Evolutionary conservation across 345 rosid genomes (phyloP), one percentile per base, ranked within the genome.

Genomic region (Acer campestre): DNA sequence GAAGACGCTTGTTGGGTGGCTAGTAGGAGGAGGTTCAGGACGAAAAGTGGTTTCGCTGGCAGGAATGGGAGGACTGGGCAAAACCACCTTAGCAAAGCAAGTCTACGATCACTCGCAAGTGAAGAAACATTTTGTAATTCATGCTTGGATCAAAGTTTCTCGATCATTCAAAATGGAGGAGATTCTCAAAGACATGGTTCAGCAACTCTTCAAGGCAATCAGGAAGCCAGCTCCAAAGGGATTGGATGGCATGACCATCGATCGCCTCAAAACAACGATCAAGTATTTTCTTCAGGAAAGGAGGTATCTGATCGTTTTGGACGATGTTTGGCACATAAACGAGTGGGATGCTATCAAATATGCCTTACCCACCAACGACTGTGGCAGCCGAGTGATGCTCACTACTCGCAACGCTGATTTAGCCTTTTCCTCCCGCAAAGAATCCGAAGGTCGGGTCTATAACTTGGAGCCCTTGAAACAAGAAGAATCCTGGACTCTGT

Each of bases 11-110:
- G 55, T 77, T 3, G 29, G 73, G 49, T 7, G 62, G 77, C 61
- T 86, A 2, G 67, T 82, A 1, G 75, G 53, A 0, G 83, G 83
- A 17, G 22, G 53, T 3, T 11, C 49, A 0, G 31, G 55, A 9
- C 81, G 58, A 13, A 23, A 71, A 55, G 84, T 78, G 17, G 53
- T 86, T 59, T 80, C 86, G 0, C 2, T 86, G 0, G 76, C 70
- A n/a, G 89, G 86, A 9, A 84, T 84, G 86, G 89, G 87, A 20
- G 89, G 89, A 0, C 16, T 84, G 42, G 87, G 89, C 5, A 86
- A 86, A 49, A 84, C 87, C 23, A 86, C 87, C 17, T 35, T 84
- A 49, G 87, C 78, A 7, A 86, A 80, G 78, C 84, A 84, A 74
- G 86, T 82, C 1, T 84, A 82, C 5, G 86, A 84, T 10, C 80